These are phyloP conservation scores for Dryas drummondii DNA, from an alignment of 306 rosid species.

Conservation along the genomic window DNA sequence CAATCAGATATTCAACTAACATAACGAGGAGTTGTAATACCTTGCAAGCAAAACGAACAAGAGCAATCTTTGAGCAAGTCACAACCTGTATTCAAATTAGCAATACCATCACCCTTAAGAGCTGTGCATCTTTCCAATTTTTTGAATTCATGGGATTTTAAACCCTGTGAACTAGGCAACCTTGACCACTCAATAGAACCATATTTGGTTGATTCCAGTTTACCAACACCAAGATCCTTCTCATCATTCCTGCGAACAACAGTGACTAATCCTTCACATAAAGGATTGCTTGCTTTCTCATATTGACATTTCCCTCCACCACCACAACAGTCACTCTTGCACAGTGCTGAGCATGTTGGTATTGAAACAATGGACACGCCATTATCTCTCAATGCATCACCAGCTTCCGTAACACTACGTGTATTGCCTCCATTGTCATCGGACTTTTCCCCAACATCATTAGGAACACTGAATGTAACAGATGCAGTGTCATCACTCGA, in stretches of 20 bases:
- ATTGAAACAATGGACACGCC: conserved; percentile 17
- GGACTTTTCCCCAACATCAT: conserved; percentile 11
- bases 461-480: conserved; percentile 11
- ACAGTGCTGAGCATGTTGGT: conserved; percentile 15
- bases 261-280: conserved; percentile 29
- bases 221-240: conserved; percentile 18
- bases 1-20: conserved; percentile 3
- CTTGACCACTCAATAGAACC: conserved; percentile 26
- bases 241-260: conserved; percentile 29
- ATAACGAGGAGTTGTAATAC: conserved; percentile 29
- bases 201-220: conserved; percentile 27
- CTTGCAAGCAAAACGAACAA: conserved; percentile 88
- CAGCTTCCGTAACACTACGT: conserved; percentile 8
- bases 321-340: conserved; percentile 17
- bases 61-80: conserved; percentile 59
- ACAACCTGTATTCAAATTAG: conserved; percentile 21
- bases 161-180: conserved; percentile 35
- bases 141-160: conserved; percentile 43
- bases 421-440: conserved; percentile 12
- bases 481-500: conserved; percentile 18
- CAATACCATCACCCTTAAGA: conserved; percentile 33
- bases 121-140: conserved; percentile 59
- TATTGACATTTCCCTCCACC: conserved; percentile 22
- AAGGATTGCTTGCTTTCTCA: conserved; percentile 18
- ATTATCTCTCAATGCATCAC: conserved; percentile 35